Percentiles rank a stretch among this genome's conserved stretches.
phyloP scores from a whole-genome alignment of 768 basidiomycete genomes.

The Lactarius quietus region DNA sequence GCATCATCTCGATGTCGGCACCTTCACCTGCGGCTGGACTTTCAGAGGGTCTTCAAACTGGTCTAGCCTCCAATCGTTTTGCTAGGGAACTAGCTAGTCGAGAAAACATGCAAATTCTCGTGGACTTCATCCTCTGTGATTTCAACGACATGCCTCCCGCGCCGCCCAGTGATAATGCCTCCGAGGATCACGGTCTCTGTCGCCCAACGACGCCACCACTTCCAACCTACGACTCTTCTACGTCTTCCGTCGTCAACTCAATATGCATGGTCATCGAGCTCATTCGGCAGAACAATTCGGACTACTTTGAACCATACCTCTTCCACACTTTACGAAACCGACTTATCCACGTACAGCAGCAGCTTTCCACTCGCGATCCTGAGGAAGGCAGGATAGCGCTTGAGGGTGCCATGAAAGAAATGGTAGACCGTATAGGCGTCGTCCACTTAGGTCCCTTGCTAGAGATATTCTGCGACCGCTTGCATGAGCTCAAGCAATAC shows the following conservation, averaged over 20 bases:
- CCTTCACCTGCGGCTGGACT: constrained; percentile 78
- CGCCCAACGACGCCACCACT: constrained; percentile 30
- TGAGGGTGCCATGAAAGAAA: constrained; percentile 71
- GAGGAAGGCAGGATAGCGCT: constrained; percentile 64
- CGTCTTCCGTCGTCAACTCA: constrained; percentile 81
- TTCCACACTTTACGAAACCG: constrained; percentile 92
- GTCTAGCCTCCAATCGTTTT: constrained; percentile 78
- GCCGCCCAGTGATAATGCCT: neutral
- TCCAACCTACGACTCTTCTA: constrained; percentile 49
- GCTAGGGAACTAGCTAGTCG: constrained; percentile 81
- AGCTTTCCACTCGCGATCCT: constrained; percentile 43
- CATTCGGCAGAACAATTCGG: constrained; percentile 96
- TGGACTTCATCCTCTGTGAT: constrained; percentile 73
- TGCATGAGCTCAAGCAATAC: constrained; percentile 67
- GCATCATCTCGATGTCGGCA: constrained; percentile 91
- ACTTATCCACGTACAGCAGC: constrained; percentile 82
- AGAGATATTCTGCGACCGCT: constrained; percentile 61
- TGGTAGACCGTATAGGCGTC: constrained; percentile 82
- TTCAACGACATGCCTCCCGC: constrained; percentile 35
- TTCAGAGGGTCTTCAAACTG: constrained; percentile 63
- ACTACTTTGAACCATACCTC: constrained; percentile 96
- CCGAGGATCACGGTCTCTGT: constrained; percentile 28
- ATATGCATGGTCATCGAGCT: constrained; percentile 90
- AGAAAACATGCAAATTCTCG: constrained; percentile 65
- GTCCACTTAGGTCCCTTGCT: constrained; percentile 87